Base-by-base conservation (phyloP, 345 rosid species). In the Sonneratia alba region DNA sequence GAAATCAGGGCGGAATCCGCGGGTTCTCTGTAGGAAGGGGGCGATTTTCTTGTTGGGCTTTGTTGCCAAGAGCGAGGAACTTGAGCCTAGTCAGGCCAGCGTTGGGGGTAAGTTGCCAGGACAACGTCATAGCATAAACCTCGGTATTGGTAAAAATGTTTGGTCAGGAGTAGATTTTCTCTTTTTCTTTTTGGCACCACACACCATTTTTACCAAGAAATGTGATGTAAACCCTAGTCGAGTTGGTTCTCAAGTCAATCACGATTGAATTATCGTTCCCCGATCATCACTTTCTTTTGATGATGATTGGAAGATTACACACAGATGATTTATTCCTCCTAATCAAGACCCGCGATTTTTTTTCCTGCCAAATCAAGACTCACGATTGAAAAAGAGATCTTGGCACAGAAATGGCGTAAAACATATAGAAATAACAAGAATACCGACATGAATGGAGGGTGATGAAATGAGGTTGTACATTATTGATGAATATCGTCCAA, bases 81-180 rank as follows among this genome's bases (percentile, higher is more conserved):
- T 80, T 80, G 22, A 77, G 74, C 74, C 83, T 77, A 15, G 80
- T 77, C 40, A 71, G 69, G 47, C 83, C 78, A 9, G 80, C 63
- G 66, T 80, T 77, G 3, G 78, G 78, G 67, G 32, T 45, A 68
- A 24, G 78, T 67, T 4, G 74, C 78, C 32, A 71, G 43, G 69
- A 80, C 24, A 14, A 75, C 66, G 9, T 80, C 49, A 45, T 71
- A 63, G 80, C 83, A 57, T 27, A 80, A 74, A 15, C 74, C 80
- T 68, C 74, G 7, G 47, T 42, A 65, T 18, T 65, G 22, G 62
- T 71, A 56, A 36, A 80, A 63, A 59, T 74, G 70, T 21, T 64
- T n/a, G 1, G 74, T 69, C 53, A 63, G 1, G 32, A 34, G 27
- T 66, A 73, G 13, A 77, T 73, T 38, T 10, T 70, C 8, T n/a